Percentiles rank a stretch among this genome's conserved stretches.
Conservation (phyloP, 2,329 filamentous ascomycete species). For the Colletotrichum sp. region DNA sequence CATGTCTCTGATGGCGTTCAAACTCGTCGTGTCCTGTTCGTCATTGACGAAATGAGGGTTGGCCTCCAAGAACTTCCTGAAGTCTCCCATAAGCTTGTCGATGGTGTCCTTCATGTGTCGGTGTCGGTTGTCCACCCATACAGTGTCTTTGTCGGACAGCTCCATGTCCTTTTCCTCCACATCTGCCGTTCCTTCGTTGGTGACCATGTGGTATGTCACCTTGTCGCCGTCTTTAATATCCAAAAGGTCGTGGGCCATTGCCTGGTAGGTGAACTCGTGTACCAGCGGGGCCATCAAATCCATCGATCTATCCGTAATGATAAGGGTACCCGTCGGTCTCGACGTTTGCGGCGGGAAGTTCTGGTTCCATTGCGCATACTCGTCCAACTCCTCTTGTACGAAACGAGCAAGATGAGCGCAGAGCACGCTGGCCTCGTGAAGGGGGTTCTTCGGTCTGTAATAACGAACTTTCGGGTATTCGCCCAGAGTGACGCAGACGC, state of each 20-base stretch:
- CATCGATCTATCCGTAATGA: conserved; percentile 93
- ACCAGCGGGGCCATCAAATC: conserved; percentile 86
- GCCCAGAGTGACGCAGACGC: conserved; percentile 88
- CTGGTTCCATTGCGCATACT: conserved; percentile 82
- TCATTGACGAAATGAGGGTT: conserved; percentile 91
- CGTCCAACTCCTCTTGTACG: conserved; percentile 88
- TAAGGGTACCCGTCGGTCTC: conserved; percentile 79
- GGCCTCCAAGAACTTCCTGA: conserved; percentile 87
- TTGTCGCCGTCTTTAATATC: conserved; percentile 90
- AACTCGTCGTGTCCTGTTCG: conserved; percentile 70
- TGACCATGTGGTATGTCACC: conserved; percentile 79
- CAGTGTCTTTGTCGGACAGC: conserved; percentile 86
- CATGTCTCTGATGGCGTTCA: conserved; percentile 97
- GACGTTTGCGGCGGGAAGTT: conserved; percentile 83
- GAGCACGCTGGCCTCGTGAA: conserved; percentile 87
- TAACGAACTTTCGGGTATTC: conserved; percentile 95
- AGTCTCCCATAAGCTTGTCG: conserved; percentile 89
- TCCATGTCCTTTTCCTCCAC: conserved; percentile 90
- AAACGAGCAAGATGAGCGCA: conserved; percentile 89
- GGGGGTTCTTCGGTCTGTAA: conserved; percentile 76
- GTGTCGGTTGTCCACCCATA: conserved; percentile 95
- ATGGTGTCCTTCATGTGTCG: conserved; percentile 98
- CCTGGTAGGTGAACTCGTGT: conserved; percentile 98
- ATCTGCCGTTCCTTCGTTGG: conserved; percentile 75
- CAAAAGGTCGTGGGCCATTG: conserved; percentile 94